Evolutionary conservation across 495 filamentous ascomycete genomes (phyloP).

Genomic region (Hypoxylon lenormandii): DNA sequence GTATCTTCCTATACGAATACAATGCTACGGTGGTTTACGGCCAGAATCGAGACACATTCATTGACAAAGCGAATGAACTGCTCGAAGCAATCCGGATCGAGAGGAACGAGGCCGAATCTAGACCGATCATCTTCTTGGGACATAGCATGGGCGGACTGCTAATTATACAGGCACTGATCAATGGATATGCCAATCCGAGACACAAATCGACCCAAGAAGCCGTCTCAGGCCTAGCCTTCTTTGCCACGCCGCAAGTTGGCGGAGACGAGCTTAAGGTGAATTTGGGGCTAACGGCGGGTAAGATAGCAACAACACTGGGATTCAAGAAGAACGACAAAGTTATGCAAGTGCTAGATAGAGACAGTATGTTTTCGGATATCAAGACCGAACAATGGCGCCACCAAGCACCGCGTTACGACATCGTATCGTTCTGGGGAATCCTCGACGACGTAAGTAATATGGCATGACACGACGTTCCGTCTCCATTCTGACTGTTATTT

Average conservation of each 20-base stretch:
- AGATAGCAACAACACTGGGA: neutral
- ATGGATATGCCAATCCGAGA: constrained; percentile 31
- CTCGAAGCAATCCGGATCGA: constrained; percentile 40
- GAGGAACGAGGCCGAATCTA: constrained; percentile 27
- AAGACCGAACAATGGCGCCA: neutral
- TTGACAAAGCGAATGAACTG: constrained; percentile 43
- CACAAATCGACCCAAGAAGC: constrained; percentile 21
- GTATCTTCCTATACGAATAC: constrained; percentile 50
- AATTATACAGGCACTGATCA: constrained; percentile 43
- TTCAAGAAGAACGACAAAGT: neutral
- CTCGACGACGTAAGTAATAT: neutral
- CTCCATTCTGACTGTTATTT: too few relatives aligned
- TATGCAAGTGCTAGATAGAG: neutral
- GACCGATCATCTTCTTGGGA: constrained; percentile 40
- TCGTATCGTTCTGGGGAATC: neutral
- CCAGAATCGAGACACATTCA: constrained; percentile 39
- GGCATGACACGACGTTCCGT: too few relatives aligned
- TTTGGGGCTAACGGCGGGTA: neutral
- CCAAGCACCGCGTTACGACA: neutral
- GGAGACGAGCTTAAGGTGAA: neutral
- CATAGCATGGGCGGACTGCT: constrained; percentile 44
- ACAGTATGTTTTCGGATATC: neutral
- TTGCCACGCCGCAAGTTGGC: neutral
- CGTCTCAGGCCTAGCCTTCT: neutral
- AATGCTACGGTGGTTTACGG: constrained; percentile 45